Conservation (phyloP, 2,329 filamentous ascomycete genomes). For the Diplocarpon mali region DNA sequence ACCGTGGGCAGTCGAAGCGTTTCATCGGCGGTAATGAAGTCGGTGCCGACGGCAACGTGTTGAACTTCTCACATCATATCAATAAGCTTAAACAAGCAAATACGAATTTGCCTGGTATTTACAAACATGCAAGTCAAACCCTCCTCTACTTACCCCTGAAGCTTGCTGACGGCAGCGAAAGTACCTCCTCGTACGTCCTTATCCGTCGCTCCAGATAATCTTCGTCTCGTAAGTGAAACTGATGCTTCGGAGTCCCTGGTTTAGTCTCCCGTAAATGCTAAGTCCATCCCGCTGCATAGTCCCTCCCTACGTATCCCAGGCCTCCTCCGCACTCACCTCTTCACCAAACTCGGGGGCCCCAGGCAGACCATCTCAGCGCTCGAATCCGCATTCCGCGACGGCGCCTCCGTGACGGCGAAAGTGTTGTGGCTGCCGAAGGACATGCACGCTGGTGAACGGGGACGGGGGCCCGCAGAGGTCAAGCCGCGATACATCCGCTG, state of each 20-base stretch:
- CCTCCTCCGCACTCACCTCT: slow-evolving; percentile 48
- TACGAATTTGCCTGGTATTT: slow-evolving; percentile 30
- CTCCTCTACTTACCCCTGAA: background rate
- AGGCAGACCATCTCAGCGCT: slow-evolving; percentile 36
- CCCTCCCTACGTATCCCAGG: slow-evolving; percentile 55
- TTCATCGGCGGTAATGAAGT: slow-evolving; percentile 11
- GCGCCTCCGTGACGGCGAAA: slow-evolving; percentile 60
- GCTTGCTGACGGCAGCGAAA: slow-evolving; percentile 1
- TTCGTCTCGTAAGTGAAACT: slow-evolving; percentile 41
- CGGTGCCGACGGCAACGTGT: background rate
- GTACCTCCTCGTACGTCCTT: slow-evolving; percentile 53
- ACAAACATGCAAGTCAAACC: slow-evolving; percentile 30
- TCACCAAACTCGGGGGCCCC: slow-evolving; percentile 40
- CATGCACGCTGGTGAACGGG: slow-evolving; percentile 8
- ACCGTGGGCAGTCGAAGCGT: slow-evolving; percentile 11
- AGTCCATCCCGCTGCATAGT: too few species aligned
- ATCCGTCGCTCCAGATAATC: slow-evolving; percentile 52
- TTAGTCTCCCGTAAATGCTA: too few species aligned
- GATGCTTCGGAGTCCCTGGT: too few species aligned
- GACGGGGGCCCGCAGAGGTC: slow-evolving; percentile 37
- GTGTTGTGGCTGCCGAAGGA: slow-evolving; percentile 52
- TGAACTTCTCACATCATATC: slow-evolving; percentile 9
- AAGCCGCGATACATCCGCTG: slow-evolving; percentile 60
- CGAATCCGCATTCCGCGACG: slow-evolving; percentile 47
- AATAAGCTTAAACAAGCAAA: slow-evolving; percentile 16